These are phyloP conservation scores for Diaporthe australafricana DNA, from an alignment of 2,329 filamentous ascomycete genomes.

Conservation along the genomic window DNA sequence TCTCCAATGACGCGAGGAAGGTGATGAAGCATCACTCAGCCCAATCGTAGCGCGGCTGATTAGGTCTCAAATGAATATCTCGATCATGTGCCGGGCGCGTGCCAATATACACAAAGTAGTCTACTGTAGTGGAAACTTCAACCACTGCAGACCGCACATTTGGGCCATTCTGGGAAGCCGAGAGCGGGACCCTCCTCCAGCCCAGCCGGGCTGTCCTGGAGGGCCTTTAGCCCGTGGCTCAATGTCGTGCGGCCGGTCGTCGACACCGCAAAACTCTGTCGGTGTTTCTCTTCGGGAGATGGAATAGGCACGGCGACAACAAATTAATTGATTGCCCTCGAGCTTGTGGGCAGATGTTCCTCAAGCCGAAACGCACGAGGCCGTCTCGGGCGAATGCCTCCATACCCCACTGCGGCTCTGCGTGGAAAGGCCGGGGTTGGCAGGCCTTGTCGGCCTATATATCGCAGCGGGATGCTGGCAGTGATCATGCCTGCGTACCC, in stretches of 20 bases:
- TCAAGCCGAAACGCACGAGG: conserved; percentile 22
- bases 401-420: conserved; percentile 3
- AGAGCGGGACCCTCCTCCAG: conserved; percentile 14
- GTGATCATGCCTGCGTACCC: conserved; percentile 20
- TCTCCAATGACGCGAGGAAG: not conserved
- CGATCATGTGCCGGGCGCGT: not conserved
- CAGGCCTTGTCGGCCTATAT: not conserved
- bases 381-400: conserved; percentile 15
- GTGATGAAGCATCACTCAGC: not conserved
- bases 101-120: conserved; percentile 13
- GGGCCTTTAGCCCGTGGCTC: not conserved
- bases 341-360: conserved; percentile 1
- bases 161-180: conserved; percentile 8
- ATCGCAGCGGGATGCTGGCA: conserved; percentile 11
- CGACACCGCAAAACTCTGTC: conserved; percentile 1
- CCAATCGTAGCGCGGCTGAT: not conserved
- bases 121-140: conserved; percentile 14
- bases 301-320: not conserved
- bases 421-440: conserved; percentile 4
- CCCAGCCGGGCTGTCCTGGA: not conserved
- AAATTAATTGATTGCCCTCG: conserved; percentile 23
- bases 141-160: not conserved
- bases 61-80: not conserved
- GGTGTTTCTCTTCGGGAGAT: conserved; percentile 8
- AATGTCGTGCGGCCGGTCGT: not conserved